A percentile compares a stretch with the other conserved stretches of the same genome.
phyloP scores from a whole-genome alignment of 768 basidiomycete species.

The Suillus fuscotomentosus region DNA sequence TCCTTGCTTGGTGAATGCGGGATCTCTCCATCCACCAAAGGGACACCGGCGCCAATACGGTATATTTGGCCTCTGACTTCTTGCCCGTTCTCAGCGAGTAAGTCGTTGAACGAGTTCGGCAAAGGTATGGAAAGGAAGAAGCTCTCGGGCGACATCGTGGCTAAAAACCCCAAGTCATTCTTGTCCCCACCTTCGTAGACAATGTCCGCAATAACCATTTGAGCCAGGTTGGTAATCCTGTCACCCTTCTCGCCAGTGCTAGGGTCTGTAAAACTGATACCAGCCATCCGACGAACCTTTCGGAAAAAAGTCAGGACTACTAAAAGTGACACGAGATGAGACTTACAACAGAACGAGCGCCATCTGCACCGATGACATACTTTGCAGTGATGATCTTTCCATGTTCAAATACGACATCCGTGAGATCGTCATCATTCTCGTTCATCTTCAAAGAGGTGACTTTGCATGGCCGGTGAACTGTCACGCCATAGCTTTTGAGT shows the following conservation, averaged over 20 bases:
- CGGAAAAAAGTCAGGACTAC: neutral
- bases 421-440: conserved; percentile 24
- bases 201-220: conserved; percentile 49
- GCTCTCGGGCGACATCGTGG: conserved; percentile 27
- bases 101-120: conserved; percentile 26
- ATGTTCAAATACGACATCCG: conserved; percentile 45
- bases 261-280: conserved; percentile 46
- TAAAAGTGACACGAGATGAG: neutral
- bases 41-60: conserved; percentile 42
- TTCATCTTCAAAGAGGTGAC: conserved; percentile 37
- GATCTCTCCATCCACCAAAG: conserved; percentile 31
- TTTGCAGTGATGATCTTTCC: conserved; percentile 42
- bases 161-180: conserved; percentile 9
- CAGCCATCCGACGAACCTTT: conserved; percentile 42
- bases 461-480: conserved; percentile 37
- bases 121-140: conserved; percentile 38
- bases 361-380: conserved; percentile 54
- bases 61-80: conserved; percentile 22
- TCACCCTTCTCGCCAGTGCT: conserved; percentile 23
- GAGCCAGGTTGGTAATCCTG: conserved; percentile 27
- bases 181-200: conserved; percentile 23
- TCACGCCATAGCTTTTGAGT: conserved; percentile 31
- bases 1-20: conserved; percentile 36
- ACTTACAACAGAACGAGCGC: conserved; percentile 43
- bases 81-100: conserved; percentile 10